Evolutionary conservation across 768 basidiomycete genomes (phyloP), one percentile per base, ranked within the genome.

Genomic region (Tulasnella sp.): DNA sequence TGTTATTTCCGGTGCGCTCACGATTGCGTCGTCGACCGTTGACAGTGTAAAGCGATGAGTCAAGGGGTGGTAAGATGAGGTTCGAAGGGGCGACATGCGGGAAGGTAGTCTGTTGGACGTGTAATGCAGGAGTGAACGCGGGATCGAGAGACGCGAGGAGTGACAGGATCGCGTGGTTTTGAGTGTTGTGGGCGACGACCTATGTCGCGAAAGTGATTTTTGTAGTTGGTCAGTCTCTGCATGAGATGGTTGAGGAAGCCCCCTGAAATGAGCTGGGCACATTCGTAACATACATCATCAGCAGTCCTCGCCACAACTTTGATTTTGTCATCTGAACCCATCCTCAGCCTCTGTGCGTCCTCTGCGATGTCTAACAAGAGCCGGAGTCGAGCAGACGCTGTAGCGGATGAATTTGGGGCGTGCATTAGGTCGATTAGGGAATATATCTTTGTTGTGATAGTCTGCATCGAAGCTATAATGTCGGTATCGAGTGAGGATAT

Each of bases 291-390:
- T 71, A 97, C 82, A 66, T 81, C 85, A 74, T 97, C 92, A 38
- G 89, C 88, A 25, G 92, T 92, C 63, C 83, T 84, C 65, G 85
- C 90, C 19, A 91, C 91, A 61, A 94, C 90, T 67, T 91, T 82
- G 71, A 97, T 94, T 77, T 97, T 97, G 81, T 98, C 96, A 71
- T 97, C 94, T 55, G 88, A 89, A 25, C 94, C 93, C 62, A 92
- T 80, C 71, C 92, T 91, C 72, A 96, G 85, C 46, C 88, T 79
- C 49, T 79, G 75, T 0, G 92, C 92, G 71, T 97, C 94, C 57
- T 98, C 93, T 5, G 92, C 91, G 67, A 98, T 92, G 69, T 96
- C 90, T 49, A 83, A 79, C 65, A 99, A 81, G 30, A 93, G 80
- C 76, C 82, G 82, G 56, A 97, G 83, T 45, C 91, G 81, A 65